Conservation (phyloP, 495 filamentous ascomycete species). For the Tuber indicum region DNA sequence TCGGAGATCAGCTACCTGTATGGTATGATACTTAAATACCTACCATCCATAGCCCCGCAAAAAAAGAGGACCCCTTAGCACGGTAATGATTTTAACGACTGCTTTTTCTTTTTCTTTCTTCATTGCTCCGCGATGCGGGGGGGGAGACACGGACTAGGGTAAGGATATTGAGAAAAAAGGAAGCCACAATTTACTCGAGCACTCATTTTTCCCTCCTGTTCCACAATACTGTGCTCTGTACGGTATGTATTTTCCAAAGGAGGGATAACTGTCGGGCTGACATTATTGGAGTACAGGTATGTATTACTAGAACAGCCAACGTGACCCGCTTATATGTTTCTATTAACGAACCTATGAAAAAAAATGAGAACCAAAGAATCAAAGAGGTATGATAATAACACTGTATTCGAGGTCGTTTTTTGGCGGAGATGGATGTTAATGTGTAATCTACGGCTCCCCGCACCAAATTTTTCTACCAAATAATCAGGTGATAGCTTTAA, state of each 20-base stretch:
- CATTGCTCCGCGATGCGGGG: not conserved
- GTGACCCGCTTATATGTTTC: not conserved
- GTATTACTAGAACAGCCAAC: not conserved
- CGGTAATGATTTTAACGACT: slow-evolving; percentile 3
- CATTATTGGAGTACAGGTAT: not conserved
- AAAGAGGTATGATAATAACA: not conserved
- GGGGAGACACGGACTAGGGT: not conserved
- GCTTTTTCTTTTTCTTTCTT: not conserved
- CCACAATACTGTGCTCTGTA: not conserved
- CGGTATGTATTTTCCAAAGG: not conserved
- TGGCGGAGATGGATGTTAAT: not conserved
- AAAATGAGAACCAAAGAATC: not conserved
- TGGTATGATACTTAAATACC: not conserved
- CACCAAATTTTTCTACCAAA: not conserved
- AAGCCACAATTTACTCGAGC: not conserved
- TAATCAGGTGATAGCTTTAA: not conserved
- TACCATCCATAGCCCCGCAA: not conserved
- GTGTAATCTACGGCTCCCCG: not conserved
- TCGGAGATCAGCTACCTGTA: not conserved
- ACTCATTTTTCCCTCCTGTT: not conserved
- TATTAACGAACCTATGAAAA: not conserved
- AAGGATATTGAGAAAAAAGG: not conserved
- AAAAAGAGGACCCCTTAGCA: not conserved
- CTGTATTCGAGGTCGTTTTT: not conserved
- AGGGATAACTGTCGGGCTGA: not conserved